Evolutionary conservation across 1,284 basidiomycete genomes (phyloP), one percentile per base, ranked within the genome.

Genomic region (Apiotrichum sp.): DNA sequence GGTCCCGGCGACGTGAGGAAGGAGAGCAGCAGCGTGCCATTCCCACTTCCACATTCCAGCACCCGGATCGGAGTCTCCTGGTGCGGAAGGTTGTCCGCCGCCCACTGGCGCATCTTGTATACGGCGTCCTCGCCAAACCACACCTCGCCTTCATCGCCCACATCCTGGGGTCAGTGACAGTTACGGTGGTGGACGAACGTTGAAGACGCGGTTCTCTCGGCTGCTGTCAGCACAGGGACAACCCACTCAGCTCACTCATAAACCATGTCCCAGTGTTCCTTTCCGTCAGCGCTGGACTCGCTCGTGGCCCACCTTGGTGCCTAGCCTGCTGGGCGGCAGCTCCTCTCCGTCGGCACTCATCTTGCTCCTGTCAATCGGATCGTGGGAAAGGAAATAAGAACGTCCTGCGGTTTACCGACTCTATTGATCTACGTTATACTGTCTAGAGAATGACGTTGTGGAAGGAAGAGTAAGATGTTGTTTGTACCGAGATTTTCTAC

Each of bases 121-220:
- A 77, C 66, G 8, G 66, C 62, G 9, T 65, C 59, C 55, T 77
- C 75, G 42, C 75, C 75, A 50, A 77, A 77, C 73, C 75, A 77
- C 35, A 77, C 68, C 59, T 77, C 75, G 34, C 62, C 60, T 50
- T 62, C 59, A 47, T 62, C 62, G 16, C 56, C 62, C 4, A 61
- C 47, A 38, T 59, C 55, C 47, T 55, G 43, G 32, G 5, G 45
- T 43, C 31, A 43, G 35, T 38, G 39, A 47, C 16, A 44, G 22
- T 40, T 46, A 7, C 9, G 4, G 14, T 13, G 10, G 6, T 14
- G 2, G 8, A 48, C 67, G 48, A 43, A 69, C 67, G 16, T 73
- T 62, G 58, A 73, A 75, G 2, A 74, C 73, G n/a, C 67, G 50
- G 34, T 73, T 71, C 64, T 77, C 75, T n/a, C 75, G 69, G 16